Evolutionary conservation across 1,284 basidiomycete species (phyloP).

Genomic region (Mycena citricolor): DNA sequence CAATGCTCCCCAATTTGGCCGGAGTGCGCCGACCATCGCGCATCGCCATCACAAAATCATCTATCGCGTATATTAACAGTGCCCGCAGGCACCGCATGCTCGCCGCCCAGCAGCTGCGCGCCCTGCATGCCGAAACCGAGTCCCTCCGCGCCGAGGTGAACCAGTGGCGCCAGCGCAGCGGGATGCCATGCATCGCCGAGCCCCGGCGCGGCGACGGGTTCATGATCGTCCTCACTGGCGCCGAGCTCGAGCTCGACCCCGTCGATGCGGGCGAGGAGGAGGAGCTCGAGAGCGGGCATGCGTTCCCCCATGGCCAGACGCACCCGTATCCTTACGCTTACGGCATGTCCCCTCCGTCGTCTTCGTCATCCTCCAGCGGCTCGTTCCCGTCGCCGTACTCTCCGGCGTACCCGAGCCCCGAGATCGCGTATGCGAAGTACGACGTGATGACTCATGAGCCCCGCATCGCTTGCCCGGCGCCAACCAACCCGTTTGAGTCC

Average conservation of each 20-base stretch:
- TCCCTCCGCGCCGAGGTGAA: constrained; percentile 83
- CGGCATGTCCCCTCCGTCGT: constrained; percentile 13
- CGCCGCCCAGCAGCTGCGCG: constrained; percentile 74
- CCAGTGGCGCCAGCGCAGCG: constrained; percentile 79
- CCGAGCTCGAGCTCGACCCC: constrained; percentile 62
- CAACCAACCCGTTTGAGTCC: constrained; percentile 16
- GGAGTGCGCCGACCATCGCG: constrained; percentile 91
- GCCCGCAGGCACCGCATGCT: constrained; percentile 78
- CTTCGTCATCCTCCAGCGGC: too few relatives aligned
- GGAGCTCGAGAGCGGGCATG: constrained; percentile 12
- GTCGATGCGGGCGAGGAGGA: constrained; percentile 40
- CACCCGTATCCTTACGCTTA: constrained; percentile 8
- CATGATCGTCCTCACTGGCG: constrained; percentile 59
- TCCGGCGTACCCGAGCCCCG: constrained; percentile 4
- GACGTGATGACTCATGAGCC: constrained; percentile 1
- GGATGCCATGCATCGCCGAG: constrained; percentile 66
- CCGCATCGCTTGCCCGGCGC: constrained; percentile 15
- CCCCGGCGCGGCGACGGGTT: constrained; percentile 69
- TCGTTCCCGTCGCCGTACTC: constrained; percentile 13
- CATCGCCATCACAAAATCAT: constrained; percentile 91
- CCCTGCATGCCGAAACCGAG: constrained; percentile 74
- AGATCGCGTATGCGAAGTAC: constrained; percentile 1
- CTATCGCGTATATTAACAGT: constrained; percentile 80
- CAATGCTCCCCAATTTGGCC: constrained; percentile 84
- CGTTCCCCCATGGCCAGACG: not conserved